These are phyloP conservation scores for Ettlia oleoabundans DNA, from an alignment of 139 green algal species.

Conservation along the genomic window DNA sequence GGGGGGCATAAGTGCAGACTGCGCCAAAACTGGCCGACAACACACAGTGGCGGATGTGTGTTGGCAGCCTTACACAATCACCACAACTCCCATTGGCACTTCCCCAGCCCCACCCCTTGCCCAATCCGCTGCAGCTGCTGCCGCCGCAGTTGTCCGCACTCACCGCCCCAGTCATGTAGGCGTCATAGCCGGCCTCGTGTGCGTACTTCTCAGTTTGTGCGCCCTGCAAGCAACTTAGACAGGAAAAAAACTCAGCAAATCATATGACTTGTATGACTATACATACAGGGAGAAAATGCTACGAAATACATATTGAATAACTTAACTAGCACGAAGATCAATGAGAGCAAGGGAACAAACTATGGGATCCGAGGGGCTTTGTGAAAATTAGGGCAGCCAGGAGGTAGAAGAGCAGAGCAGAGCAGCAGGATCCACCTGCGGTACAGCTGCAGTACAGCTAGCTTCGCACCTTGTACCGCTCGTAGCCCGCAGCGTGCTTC, in stretches of 20 bases:
- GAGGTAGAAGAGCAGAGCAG: not conserved
- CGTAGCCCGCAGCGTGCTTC: slow-evolving; percentile 43
- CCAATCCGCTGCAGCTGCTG: not conserved
- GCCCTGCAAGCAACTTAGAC: not conserved
- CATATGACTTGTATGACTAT: not conserved
- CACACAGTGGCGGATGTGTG: not conserved
- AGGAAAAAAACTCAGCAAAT: not conserved
- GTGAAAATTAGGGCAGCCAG: not conserved
- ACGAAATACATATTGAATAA: no score
- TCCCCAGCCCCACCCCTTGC: not conserved
- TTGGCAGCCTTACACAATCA: not conserved
- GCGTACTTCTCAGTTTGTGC: slow-evolving; percentile 36
- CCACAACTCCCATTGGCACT: not conserved
- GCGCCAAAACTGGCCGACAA: not conserved
- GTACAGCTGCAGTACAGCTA: not conserved
- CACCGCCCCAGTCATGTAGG: slow-evolving; percentile 77
- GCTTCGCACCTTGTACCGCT: slow-evolving; percentile 39
- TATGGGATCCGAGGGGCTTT: not conserved
- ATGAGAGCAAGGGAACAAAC: not conserved
- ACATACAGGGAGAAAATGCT: no score
- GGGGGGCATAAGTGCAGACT: no score
- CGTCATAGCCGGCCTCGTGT: slow-evolving; percentile 84
- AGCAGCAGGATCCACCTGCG: not conserved
- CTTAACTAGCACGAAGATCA: no score
- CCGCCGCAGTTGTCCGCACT: no score